phyloP scores from a whole-genome alignment of 208 protist genomes.

The Leishmania amazonensis region DNA sequence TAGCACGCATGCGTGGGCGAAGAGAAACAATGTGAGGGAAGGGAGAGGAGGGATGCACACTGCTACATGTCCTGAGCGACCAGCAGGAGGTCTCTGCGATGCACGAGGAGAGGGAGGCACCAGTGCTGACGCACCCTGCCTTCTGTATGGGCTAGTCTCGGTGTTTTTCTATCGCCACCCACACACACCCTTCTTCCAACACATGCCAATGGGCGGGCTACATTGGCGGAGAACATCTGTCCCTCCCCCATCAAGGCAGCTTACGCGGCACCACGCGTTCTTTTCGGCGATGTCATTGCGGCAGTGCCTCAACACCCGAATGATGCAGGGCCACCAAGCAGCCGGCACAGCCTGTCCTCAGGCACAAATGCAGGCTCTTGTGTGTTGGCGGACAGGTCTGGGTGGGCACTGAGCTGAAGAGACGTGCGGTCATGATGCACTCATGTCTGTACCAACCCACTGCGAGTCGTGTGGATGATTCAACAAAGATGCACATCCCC shows the following conservation, averaged over 20 bases:
- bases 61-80: neutral
- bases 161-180: neutral
- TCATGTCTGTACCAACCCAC: neutral
- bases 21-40: neutral
- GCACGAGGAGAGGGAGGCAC: neutral
- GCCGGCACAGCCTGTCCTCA: neutral
- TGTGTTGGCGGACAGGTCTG: neutral
- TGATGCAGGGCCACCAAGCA: neutral
- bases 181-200: neutral
- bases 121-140: neutral
- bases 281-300: neutral
- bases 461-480: neutral
- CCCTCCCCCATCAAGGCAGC: neutral
- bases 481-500: neutral
- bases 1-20: too few relatives aligned
- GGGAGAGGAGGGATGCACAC: neutral
- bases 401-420: neutral
- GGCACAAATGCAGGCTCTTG: neutral
- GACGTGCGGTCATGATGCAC: neutral
- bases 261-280: neutral
- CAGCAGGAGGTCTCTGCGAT: neutral
- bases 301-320: neutral
- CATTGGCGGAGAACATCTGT: neutral
- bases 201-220: neutral
- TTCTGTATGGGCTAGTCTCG: neutral